Evolutionary conservation across 176 grass and related monocot genomes (phyloP).

Genomic region (bread wheat (Triticum aestivum)): IWGSC_CS_RefSeq_v2.1 NC_057811.1:431073231-431073730

Average conservation of each 20-base stretch:
- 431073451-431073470: not conserved
- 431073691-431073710: conserved; percentile 74
- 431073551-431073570: not conserved
- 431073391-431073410: not conserved
- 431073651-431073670: conserved; percentile 72
- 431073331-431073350: not conserved
- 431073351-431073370: not conserved
- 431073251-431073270: not conserved
- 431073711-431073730: conserved; percentile 91
- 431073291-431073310: not conserved
- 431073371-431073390: not conserved
- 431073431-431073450: not conserved
- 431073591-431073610: conserved; percentile 7
- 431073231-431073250: not conserved
- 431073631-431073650: conserved; percentile 95
- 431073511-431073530: not conserved
- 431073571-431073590: not conserved
- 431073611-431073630: conserved; percentile 42
- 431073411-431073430: not conserved
- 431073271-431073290: not conserved
- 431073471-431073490: not conserved
- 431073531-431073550: not conserved
- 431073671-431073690: conserved; percentile 89
- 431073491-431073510: no score
- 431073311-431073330: not conserved